These are phyloP conservation scores for Pochonia chlamydosporia DNA, from an alignment of 2,329 filamentous ascomycete genomes.

Conservation along the genomic window DNA sequence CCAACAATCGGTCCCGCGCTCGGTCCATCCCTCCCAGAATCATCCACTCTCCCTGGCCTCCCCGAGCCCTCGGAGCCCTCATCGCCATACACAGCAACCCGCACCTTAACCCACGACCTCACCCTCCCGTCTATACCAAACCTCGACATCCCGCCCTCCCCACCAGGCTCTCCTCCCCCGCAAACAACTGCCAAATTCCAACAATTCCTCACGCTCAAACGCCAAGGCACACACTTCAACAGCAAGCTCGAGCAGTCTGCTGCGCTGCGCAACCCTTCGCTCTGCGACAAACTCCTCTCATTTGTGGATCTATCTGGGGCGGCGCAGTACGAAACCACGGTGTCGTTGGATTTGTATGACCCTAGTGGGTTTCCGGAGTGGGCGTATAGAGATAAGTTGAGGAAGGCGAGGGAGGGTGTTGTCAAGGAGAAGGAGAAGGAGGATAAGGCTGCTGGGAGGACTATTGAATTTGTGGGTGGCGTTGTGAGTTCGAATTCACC, in stretches of 20 bases:
- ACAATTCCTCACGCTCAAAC: constrained; percentile 72
- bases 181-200: constrained; percentile 60
- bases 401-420: constrained; percentile 40
- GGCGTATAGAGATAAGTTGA: constrained; percentile 46
- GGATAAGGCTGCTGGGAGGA: constrained; percentile 32
- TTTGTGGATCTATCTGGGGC: constrained; percentile 50
- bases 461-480: constrained; percentile 43
- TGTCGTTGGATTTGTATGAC: constrained; percentile 52
- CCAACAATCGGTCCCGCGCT: constrained; percentile 23
- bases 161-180: constrained; percentile 53
- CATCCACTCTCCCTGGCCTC: constrained; percentile 12
- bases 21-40: constrained; percentile 33
- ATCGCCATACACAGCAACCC: constrained; percentile 64
- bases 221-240: constrained; percentile 73
- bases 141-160: constrained; percentile 69
- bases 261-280: constrained; percentile 64
- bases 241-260: constrained; percentile 61
- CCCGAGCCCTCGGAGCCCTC: constrained; percentile 25
- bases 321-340: constrained; percentile 61
- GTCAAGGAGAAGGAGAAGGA: constrained; percentile 40
- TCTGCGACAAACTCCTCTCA: constrained; percentile 65
- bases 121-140: constrained; percentile 69
- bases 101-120: constrained; percentile 61
- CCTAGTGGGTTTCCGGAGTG: constrained; percentile 48
- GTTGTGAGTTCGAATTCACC: not conserved